Percentiles rank a stretch among this genome's conserved stretches.
Conservation (phyloP, 306 rosid genomes). For the Acmispon strigosus region DNA sequence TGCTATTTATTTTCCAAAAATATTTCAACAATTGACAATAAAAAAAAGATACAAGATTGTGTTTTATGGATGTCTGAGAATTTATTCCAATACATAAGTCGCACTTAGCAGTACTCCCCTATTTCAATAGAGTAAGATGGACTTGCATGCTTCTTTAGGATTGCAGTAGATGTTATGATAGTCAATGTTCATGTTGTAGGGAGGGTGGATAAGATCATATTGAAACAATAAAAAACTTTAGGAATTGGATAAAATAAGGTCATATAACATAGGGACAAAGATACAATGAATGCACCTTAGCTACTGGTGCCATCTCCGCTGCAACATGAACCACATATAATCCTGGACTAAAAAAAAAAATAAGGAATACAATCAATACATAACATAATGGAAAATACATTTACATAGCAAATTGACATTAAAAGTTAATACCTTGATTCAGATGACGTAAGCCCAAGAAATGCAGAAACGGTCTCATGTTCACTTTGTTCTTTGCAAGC, state of each 20-base stretch:
- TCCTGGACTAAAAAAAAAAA: slow-evolving; percentile 70
- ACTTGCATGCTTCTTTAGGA: not conserved
- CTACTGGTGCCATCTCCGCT: slow-evolving; percentile 99
- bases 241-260: not conserved
- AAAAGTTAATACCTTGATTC: slow-evolving; percentile 49
- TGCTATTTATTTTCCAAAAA: not conserved
- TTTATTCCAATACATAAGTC: not conserved
- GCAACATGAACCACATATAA: slow-evolving; percentile 83
- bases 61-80: not conserved
- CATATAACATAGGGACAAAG: not conserved
- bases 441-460: slow-evolving; percentile 60
- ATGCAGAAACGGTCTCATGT: slow-evolving; percentile 54
- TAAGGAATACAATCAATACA: slow-evolving; percentile 31
- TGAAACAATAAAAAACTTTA: not conserved
- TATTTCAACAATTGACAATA: not conserved
- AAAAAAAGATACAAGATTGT: not conserved
- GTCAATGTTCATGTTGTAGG: not conserved
- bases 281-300: slow-evolving; percentile 59
- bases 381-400: slow-evolving; percentile 27
- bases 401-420: slow-evolving; percentile 5
- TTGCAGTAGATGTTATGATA: not conserved
- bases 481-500: slow-evolving; percentile 58
- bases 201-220: not conserved
- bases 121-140: not conserved
- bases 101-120: not conserved